A percentile compares a stretch with the other conserved stretches of the same genome.
phyloP scores from a whole-genome alignment of 2,329 filamentous ascomycete species.

The Pseudocercospora fuligena region DNA sequence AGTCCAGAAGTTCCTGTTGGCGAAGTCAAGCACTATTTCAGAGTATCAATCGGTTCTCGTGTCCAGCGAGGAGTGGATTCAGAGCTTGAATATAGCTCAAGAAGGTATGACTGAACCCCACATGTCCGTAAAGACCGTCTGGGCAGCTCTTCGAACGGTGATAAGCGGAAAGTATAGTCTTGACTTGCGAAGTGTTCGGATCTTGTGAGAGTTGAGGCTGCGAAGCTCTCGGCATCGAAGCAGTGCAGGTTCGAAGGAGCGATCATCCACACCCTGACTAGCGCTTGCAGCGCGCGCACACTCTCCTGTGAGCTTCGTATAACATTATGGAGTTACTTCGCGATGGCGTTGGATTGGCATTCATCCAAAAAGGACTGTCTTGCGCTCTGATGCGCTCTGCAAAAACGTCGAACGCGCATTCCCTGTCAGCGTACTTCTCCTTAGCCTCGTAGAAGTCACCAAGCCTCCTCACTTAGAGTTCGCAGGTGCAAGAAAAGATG shows the following conservation, averaged over 20 bases:
- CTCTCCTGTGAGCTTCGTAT: too few relatives aligned
- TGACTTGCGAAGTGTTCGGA: neutral
- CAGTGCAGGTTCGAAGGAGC: too few relatives aligned
- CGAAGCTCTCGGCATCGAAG: too few relatives aligned
- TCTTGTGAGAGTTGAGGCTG: too few relatives aligned
- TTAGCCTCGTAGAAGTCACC: neutral
- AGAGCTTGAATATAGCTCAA: neutral
- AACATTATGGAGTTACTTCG: too few relatives aligned
- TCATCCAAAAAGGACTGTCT: too few relatives aligned
- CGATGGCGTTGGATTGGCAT: too few relatives aligned
- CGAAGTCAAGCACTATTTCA: neutral
- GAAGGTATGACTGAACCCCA: neutral
- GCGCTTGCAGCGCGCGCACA: too few relatives aligned
- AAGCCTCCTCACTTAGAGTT: too few relatives aligned
- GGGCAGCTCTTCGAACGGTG: neutral
- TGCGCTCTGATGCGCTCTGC: too few relatives aligned
- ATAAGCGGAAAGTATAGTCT: neutral
- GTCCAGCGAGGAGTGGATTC: neutral
- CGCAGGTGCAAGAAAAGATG: too few relatives aligned
- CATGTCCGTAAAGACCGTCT: slow-evolving; percentile 2
- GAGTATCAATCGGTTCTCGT: neutral
- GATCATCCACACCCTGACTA: too few relatives aligned
- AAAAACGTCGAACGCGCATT: neutral
- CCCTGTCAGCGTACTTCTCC: neutral
- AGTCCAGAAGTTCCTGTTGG: neutral